These are phyloP conservation scores for Kazachstania psychrophila DNA, from an alignment of 805 yeast genomes.

Conservation along the genomic window DNA sequence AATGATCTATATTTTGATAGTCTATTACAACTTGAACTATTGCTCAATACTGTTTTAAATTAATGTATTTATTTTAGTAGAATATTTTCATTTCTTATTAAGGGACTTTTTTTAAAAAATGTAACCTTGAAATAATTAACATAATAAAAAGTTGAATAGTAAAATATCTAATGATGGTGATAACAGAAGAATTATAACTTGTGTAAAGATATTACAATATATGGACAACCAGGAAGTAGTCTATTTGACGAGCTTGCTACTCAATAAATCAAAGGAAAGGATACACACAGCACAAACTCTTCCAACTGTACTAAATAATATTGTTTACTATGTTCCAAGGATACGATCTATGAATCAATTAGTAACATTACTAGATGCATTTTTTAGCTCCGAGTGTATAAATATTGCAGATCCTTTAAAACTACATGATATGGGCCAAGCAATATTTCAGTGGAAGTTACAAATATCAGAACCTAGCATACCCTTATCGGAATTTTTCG, in stretches of 20 bases:
- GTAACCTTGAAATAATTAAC: no score
- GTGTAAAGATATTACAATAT: not conserved
- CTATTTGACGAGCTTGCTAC: conserved; percentile 6
- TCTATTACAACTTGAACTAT: no score
- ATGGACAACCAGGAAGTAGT: conserved; percentile 7
- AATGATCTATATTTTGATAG: no score
- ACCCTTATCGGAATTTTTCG: conserved; percentile 15
- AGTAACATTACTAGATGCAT: conserved; percentile 7
- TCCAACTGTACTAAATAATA: conserved; percentile 15
- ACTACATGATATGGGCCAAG: conserved; percentile 14
- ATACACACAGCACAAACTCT: not conserved
- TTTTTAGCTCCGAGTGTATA: conserved; percentile 12
- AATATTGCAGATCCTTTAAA: conserved; percentile 6
- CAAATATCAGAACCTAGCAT: conserved; percentile 27
- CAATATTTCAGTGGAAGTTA: conserved; percentile 23
- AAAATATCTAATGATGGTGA: not conserved
- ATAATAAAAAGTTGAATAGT: no score
- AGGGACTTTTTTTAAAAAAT: no score
- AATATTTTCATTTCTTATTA: no score
- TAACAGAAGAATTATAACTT: not conserved
- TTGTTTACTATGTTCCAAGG: conserved; percentile 25
- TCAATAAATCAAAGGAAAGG: not conserved
- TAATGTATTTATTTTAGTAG: no score
- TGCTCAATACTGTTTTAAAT: no score
- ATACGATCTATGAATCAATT: conserved; percentile 9